These are phyloP conservation scores for Teunomyces gatunensis DNA, from an alignment of 805 yeast genomes.

Conservation along the genomic window DNA sequence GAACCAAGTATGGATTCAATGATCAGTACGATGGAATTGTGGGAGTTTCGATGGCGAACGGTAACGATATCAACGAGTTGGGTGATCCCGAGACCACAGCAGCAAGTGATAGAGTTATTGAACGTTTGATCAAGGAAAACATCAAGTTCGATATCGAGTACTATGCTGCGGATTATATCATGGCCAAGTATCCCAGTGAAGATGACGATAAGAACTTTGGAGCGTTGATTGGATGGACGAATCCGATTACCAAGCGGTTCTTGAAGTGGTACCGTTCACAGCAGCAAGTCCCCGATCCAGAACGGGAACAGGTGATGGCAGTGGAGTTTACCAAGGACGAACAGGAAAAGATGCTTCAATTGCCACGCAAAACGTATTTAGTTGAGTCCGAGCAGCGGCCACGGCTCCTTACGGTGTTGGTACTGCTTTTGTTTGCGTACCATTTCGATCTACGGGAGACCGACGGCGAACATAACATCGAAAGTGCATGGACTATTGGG, in stretches of 20 bases:
- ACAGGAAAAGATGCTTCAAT: conserved; percentile 60
- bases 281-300: conserved; percentile 22
- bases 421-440: conserved; percentile 69
- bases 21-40: conserved; percentile 59
- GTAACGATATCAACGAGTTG: conserved; percentile 89
- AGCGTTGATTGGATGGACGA: conserved; percentile 50
- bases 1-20: conserved; percentile 75
- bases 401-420: conserved; percentile 58
- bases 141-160: conserved; percentile 84
- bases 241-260: conserved; percentile 44
- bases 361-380: conserved; percentile 64
- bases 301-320: conserved; percentile 29
- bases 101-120: conserved; percentile 58
- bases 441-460: conserved; percentile 75
- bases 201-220: conserved; percentile 52
- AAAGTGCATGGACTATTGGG: conserved; percentile 94
- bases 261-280: conserved; percentile 48
- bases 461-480: conserved; percentile 68
- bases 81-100: conserved; percentile 72
- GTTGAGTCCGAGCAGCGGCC: conserved; percentile 48
- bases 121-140: conserved; percentile 62
- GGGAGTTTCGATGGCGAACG: conserved; percentile 66
- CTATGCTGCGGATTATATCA: conserved; percentile 77
- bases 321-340: conserved; percentile 59
- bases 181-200: conserved; percentile 54